A percentile compares a stretch with the other conserved stretches of the same genome.
These are phyloP conservation scores for Neltuma alba DNA, from an alignment of 306 rosid species.

Conservation along the genomic window DNA sequence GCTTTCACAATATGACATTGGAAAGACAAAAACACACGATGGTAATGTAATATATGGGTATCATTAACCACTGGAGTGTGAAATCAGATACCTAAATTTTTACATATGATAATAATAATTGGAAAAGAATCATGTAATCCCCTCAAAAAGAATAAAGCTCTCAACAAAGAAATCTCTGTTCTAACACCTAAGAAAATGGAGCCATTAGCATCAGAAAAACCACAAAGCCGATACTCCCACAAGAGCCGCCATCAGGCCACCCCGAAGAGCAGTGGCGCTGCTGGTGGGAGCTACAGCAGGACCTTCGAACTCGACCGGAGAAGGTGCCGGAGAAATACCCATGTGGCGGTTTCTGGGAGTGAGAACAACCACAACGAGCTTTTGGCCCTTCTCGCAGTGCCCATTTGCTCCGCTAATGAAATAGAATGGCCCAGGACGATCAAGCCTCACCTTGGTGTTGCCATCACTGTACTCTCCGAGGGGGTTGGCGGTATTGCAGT, in stretches of 20 bases:
- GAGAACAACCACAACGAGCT: constrained; percentile 65
- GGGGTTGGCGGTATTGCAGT: constrained; percentile 59
- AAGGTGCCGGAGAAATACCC: constrained; percentile 51
- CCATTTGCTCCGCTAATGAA: constrained; percentile 81
- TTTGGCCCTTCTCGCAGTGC: constrained; percentile 77
- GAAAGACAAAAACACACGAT: background rate
- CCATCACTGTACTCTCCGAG: constrained; percentile 58
- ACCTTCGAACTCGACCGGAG: constrained; percentile 47
- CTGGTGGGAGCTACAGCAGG: constrained; percentile 87
- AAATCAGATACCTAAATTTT: constrained; percentile 6
- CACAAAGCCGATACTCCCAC: constrained; percentile 46
- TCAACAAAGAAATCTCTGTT: background rate
- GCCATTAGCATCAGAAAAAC: constrained; percentile 38
- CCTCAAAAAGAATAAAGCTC: constrained; percentile 12
- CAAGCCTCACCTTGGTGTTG: constrained; percentile 59
- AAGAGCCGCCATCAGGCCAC: constrained; percentile 41
- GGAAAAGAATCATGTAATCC: constrained; percentile 26
- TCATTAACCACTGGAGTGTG: background rate
- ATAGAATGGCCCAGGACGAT: constrained; percentile 61
- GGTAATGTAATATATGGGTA: background rate
- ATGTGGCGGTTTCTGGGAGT: constrained; percentile 46
- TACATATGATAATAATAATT: background rate
- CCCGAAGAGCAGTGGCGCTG: constrained; percentile 39
- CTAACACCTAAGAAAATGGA: background rate
- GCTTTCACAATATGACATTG: background rate